Conservation (phyloP, 345 rosid species). For the Linum usitatissimum region DNA sequence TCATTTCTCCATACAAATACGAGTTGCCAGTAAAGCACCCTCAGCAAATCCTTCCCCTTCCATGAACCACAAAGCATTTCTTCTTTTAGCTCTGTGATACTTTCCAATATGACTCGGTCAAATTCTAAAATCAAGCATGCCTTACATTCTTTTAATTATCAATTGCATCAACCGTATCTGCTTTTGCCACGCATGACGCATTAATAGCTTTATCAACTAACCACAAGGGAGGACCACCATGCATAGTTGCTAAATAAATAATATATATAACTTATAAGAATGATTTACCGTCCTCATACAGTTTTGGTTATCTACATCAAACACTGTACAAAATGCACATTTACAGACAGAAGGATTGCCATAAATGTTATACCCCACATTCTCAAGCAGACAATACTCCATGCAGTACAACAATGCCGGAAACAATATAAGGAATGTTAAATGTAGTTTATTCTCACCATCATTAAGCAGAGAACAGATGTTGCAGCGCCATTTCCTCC, state of each 20-base stretch:
- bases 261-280: not conserved
- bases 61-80: not conserved
- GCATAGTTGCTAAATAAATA: not conserved
- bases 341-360: not conserved
- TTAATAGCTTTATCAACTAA: not conserved
- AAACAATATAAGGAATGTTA: constrained; percentile 5
- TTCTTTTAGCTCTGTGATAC: too few relatives aligned
- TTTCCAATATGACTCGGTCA: too few relatives aligned
- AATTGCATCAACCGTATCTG: not conserved
- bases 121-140: not conserved
- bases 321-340: not conserved
- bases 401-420: not conserved
- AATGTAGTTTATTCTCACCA: constrained; percentile 35
- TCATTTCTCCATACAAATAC: not conserved
- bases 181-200: not conserved
- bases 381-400: not conserved
- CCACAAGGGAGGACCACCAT: not conserved
- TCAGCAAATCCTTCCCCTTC: not conserved
- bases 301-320: not conserved
- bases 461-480: constrained; percentile 86
- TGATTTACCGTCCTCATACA: not conserved
- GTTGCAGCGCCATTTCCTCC: constrained; percentile 99
- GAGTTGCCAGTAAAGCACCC: not conserved
- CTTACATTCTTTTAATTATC: not conserved
- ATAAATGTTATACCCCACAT: not conserved